Evolutionary conservation across 106 monocot genomes (phyloP).

Genomic region (Acanthochlamys bracteata): DNA sequence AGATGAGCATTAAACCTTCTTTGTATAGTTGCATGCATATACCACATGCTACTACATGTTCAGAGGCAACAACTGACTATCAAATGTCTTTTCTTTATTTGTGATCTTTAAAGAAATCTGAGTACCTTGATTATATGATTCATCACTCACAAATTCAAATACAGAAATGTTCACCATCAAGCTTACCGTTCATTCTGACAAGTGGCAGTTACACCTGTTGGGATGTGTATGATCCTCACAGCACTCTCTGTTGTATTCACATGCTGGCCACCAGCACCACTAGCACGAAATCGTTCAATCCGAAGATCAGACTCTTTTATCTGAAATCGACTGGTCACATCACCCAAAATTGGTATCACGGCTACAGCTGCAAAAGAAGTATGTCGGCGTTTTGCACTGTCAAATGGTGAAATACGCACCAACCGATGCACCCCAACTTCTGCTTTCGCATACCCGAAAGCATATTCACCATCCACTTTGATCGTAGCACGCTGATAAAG

Average conservation of each 20-base stretch:
- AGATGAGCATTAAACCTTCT: no score
- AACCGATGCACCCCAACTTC: slow-evolving; percentile 96
- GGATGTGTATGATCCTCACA: slow-evolving; percentile 89
- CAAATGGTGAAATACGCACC: slow-evolving; percentile 97
- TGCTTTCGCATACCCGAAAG: slow-evolving; percentile 93
- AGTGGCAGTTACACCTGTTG: slow-evolving; percentile 83
- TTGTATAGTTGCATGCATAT: no score
- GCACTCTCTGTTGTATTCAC: slow-evolving; percentile 96
- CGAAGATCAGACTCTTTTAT: slow-evolving; percentile 92
- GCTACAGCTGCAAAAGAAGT: slow-evolving; percentile 98
- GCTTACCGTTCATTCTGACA: slow-evolving; percentile 97
- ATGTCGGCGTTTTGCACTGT: slow-evolving; percentile 86
- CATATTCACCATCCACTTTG: slow-evolving; percentile 91
- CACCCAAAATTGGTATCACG: slow-evolving; percentile 81
- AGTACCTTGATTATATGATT: no score
- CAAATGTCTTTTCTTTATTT: no score
- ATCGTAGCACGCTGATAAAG: slow-evolving; percentile 77
- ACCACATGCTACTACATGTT: no score
- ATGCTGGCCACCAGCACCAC: slow-evolving; percentile 94
- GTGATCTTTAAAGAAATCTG: no score
- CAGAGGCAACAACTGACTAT: no score
- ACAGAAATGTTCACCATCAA: no score
- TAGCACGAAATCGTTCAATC: slow-evolving; percentile 87
- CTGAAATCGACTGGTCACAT: slow-evolving; percentile 61
- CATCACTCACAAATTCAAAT: no score